Percentiles rank a stretch among this genome's conserved stretches.
phyloP scores from a whole-genome alignment of 768 basidiomycete species.

The Postia placenta region DNA sequence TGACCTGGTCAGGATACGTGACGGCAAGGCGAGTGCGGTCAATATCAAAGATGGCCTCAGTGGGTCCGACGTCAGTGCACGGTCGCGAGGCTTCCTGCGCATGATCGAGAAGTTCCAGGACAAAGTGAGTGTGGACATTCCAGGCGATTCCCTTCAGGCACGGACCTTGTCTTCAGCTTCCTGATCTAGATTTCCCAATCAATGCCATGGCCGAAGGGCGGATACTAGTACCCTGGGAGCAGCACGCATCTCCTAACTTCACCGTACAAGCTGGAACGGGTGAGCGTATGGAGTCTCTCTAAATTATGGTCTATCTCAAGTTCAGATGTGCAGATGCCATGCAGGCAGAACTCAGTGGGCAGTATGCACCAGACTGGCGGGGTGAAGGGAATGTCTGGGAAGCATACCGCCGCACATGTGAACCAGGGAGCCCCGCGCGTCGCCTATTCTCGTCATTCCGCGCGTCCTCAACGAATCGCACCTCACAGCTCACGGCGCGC shows the following conservation, averaged over 20 bases:
- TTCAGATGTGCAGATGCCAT: constrained; percentile 46
- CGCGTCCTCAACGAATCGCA: constrained; percentile 31
- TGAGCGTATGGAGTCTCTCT: constrained; percentile 6
- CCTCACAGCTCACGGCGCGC: constrained; percentile 21
- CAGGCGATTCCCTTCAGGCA: background rate
- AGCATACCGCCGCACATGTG: constrained; percentile 87
- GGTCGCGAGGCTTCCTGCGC: constrained; percentile 68
- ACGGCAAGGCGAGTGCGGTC: constrained; percentile 55
- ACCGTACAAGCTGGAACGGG: constrained; percentile 31
- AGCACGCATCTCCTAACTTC: constrained; percentile 64
- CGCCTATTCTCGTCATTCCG: constrained; percentile 78
- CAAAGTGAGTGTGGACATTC: constrained; percentile 34
- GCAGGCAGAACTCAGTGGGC: constrained; percentile 22
- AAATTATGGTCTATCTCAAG: background rate
- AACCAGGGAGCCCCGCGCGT: constrained; percentile 71
- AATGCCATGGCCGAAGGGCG: constrained; percentile 93
- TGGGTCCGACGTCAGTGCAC: constrained; percentile 66
- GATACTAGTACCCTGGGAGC: constrained; percentile 90
- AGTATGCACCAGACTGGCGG: constrained; percentile 80
- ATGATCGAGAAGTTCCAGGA: constrained; percentile 71
- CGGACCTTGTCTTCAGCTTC: constrained; percentile 45
- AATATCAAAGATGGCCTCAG: constrained; percentile 51
- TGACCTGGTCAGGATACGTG: constrained; percentile 74
- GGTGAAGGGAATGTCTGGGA: constrained; percentile 89
- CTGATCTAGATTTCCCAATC: constrained; percentile 92